phyloP scores from a whole-genome alignment of 768 basidiomycete species.

The Butyriboletus loyo region DNA sequence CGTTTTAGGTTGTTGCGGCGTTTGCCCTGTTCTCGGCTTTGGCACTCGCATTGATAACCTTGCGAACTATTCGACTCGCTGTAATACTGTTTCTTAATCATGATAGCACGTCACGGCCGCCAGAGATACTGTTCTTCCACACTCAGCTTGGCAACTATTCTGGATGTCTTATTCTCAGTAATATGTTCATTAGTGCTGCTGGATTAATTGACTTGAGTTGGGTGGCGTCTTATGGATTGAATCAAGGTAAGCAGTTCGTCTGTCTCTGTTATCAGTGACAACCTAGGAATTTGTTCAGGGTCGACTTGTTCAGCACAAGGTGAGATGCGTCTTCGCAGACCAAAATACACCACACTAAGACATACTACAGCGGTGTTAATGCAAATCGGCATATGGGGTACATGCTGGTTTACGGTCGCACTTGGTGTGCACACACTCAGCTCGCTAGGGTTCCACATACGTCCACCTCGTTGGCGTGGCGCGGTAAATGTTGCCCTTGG shows the following conservation, averaged over 20 bases:
- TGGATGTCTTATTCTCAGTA: conserved; percentile 58
- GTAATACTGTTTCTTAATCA: conserved; percentile 32
- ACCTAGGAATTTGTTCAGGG: conserved; percentile 32
- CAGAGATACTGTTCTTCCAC: conserved; percentile 62
- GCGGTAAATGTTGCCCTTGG: conserved; percentile 43
- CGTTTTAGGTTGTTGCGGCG: conserved; percentile 40
- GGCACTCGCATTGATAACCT: conserved; percentile 48
- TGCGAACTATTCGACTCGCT: conserved; percentile 49
- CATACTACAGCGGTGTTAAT: conserved; percentile 45
- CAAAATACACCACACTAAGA: background rate
- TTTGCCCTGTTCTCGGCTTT: conserved; percentile 55
- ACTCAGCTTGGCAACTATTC: conserved; percentile 71
- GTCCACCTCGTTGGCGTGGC: conserved; percentile 50
- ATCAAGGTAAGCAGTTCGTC: conserved; percentile 39
- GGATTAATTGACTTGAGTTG: conserved; percentile 56
- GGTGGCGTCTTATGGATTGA: conserved; percentile 43
- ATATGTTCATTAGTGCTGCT: conserved; percentile 50
- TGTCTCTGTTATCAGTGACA: background rate
- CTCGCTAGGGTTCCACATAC: conserved; percentile 56
- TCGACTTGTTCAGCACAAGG: conserved; percentile 59
- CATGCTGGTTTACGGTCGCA: conserved; percentile 60
- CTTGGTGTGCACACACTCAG: conserved; percentile 69
- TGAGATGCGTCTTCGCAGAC: conserved; percentile 22
- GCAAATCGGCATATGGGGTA: conserved; percentile 60
- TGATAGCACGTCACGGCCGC: conserved; percentile 27